Base-by-base conservation (phyloP, 768 basidiomycete genomes). In the Lepiota subincarnata region DNA sequence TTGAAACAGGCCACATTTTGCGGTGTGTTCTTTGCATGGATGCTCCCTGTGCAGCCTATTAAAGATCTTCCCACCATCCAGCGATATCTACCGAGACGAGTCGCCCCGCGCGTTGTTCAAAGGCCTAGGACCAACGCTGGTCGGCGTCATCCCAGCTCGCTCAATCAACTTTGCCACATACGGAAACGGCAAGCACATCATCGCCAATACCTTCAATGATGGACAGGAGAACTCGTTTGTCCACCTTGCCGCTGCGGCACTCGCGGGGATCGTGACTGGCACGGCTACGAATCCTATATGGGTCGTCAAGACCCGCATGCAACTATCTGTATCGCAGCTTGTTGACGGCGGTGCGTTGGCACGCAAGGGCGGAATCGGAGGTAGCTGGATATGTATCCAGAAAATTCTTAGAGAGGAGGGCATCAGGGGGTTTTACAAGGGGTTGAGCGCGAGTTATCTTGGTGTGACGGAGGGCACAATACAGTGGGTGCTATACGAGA, bases 101-200 rank as follows among this genome's bases (percentile, higher is more conserved):
- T 92, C 93, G 0, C 82, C 89, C 0, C 79, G 83, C 12, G 95
- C 96, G 0, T 74, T 98, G 0, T 98, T 98, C 78, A 94, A 88
- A 65, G 97, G 97, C 43, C 81, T 99, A 12, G 93, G 92, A 0
- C 92, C 97, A 1, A 96, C 92, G 0, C 78, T 99, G 0, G 92
- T 98, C 26, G 97, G 97, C 49, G 95, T 90, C 51, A 80, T 99
- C 36, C 97, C 97, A 0, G 96, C 96, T 0, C 84, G 95, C 50
- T 94, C 95, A 3, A 98, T 98, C 73, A 92, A 96, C 70, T 99
- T 99, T 70, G 98, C 90, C 77, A 87, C 90, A 16, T 99, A 99
- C 60, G 97, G 96, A 26, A 98, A 97, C 64, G 93, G 93, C 45
- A 99, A 99, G 67, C 87, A 86, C 41, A 70, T 96, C 52, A 89